phyloP scores from a whole-genome alignment of 345 rosid species.

The Balakata baccata region DNA sequence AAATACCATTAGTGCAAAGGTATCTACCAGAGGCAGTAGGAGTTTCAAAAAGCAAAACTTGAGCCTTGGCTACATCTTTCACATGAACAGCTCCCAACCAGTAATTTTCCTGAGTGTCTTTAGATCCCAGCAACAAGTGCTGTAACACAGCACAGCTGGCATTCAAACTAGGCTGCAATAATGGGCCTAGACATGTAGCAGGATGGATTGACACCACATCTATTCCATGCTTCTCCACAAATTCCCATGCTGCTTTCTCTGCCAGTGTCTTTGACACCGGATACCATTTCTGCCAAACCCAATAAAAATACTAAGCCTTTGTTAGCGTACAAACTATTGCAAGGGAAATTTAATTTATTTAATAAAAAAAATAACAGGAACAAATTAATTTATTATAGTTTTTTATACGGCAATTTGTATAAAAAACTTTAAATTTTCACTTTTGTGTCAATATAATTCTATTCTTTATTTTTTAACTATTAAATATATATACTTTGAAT shows the following conservation, averaged over 20 bases:
- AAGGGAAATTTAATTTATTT: too few relatives aligned
- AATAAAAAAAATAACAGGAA: too few relatives aligned
- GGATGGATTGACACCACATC: conserved; percentile 77
- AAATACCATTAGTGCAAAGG: conserved; percentile 74
- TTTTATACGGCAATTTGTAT: too few relatives aligned
- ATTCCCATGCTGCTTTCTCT: conserved; percentile 80
- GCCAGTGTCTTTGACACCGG: conserved; percentile 77
- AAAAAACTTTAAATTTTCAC: too few relatives aligned
- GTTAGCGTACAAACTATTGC: too few relatives aligned
- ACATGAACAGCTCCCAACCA: conserved; percentile 87
- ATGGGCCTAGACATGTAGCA: conserved; percentile 67
- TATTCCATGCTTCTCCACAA: conserved; percentile 50
- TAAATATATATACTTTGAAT: too few relatives aligned
- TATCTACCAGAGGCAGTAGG: conserved; percentile 66
- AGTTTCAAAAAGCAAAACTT: conserved; percentile 53
- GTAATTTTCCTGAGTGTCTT: conserved; percentile 59
- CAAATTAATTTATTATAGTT: too few relatives aligned
- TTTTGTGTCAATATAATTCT: too few relatives aligned
- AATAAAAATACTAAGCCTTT: not conserved
- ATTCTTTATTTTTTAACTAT: too few relatives aligned
- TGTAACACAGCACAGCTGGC: conserved; percentile 70
- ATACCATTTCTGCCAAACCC: conserved; percentile 61
- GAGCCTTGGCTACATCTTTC: conserved; percentile 67
- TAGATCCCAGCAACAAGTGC: conserved; percentile 63
- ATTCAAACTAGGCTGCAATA: conserved; percentile 63